These are phyloP conservation scores for Tetrahymena elliotti DNA, from an alignment of 73 alveolate species.

Conservation along the genomic window DNA sequence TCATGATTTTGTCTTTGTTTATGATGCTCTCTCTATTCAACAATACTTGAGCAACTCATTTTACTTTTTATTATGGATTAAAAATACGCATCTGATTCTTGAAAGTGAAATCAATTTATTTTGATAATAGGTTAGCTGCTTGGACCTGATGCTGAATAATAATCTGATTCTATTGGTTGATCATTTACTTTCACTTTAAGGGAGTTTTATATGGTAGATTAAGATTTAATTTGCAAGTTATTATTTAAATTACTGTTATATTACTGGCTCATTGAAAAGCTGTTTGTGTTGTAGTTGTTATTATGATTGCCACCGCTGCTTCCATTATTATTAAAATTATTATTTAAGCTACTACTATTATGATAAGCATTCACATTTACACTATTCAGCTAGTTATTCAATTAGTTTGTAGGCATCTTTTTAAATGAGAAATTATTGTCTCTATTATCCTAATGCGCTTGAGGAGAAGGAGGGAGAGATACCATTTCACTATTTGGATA, in stretches of 20 bases:
- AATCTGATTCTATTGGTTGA: neutral
- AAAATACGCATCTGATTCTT: too few species aligned
- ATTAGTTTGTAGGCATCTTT: neutral
- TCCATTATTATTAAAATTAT: neutral
- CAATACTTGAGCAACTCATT: neutral
- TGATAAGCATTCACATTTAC: neutral
- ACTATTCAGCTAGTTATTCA: neutral
- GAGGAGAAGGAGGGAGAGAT: neutral
- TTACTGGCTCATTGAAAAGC: neutral
- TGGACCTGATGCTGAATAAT: neutral
- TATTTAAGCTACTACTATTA: neutral
- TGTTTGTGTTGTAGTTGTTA: neutral
- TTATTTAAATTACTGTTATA: neutral
- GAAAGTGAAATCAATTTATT: neutral
- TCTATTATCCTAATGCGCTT: neutral
- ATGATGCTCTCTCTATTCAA: too few species aligned
- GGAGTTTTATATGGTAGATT: neutral
- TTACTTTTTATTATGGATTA: neutral
- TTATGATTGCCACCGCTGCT: neutral
- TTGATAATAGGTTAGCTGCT: neutral
- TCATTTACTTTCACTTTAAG: neutral
- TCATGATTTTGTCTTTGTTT: too few species aligned
- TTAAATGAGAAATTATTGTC: neutral
- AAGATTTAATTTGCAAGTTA: neutral
- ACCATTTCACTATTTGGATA: neutral